phyloP scores from a whole-genome alignment of 441 rosid species.

The Eruca vesicaria region DNA sequence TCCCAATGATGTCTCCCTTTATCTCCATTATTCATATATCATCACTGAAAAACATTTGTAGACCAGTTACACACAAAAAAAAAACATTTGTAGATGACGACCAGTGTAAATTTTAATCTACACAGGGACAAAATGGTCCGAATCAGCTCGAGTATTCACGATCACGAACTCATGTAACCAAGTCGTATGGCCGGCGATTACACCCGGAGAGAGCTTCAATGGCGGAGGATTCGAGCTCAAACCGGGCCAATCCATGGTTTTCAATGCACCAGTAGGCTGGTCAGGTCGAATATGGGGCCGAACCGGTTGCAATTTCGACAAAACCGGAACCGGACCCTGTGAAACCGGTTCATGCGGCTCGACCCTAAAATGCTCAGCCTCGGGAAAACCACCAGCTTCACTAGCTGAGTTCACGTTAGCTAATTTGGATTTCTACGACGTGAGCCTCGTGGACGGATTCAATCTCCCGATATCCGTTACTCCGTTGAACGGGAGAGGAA shows the following conservation, averaged over 20 bases:
- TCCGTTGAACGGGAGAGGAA: constrained; percentile 74
- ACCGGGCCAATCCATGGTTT: constrained; percentile 66
- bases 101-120: background rate
- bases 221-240: constrained; percentile 71
- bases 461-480: constrained; percentile 65
- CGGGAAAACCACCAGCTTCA: constrained; percentile 75
- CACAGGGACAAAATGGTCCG: constrained; percentile 50
- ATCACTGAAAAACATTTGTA: too few species aligned
- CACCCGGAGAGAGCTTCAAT: constrained; percentile 72
- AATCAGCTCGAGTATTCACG: constrained; percentile 64
- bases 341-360: constrained; percentile 80
- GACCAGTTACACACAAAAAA: too few species aligned
- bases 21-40: too few species aligned
- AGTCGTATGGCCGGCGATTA: constrained; percentile 79
- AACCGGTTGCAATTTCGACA: constrained; percentile 75
- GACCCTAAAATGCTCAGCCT: constrained; percentile 53
- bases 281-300: constrained; percentile 90
- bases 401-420: constrained; percentile 88
- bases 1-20: background rate
- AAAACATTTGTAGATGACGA: too few species aligned
- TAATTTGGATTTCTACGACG: constrained; percentile 59
- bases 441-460: constrained; percentile 90
- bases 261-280: constrained; percentile 79
- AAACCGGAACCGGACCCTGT: constrained; percentile 71
- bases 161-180: constrained; percentile 71